These are phyloP conservation scores for Ramalina peruviana DNA, from an alignment of 495 filamentous ascomycete genomes.

Conservation along the genomic window DNA sequence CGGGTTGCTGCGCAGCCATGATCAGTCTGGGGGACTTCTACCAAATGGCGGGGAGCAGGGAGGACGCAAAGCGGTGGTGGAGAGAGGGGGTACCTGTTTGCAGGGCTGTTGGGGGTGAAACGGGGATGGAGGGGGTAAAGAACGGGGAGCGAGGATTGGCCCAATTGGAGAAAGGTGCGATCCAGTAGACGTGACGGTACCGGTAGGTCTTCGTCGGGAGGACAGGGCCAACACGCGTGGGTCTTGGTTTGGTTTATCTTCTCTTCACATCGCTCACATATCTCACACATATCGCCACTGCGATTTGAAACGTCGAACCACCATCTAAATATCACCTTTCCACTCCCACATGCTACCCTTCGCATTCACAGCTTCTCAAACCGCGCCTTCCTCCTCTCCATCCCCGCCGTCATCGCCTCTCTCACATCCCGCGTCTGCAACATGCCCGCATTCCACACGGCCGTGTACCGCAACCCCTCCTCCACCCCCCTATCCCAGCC, in stretches of 20 bases:
- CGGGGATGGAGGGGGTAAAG: conserved; percentile 48
- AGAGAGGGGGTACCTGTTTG: conserved; percentile 50
- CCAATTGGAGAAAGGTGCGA: conserved; percentile 24
- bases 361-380: conserved; percentile 67
- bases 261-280: too few relatives aligned
- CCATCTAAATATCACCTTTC: neutral
- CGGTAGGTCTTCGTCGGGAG: too few relatives aligned
- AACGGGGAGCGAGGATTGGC: conserved; percentile 45
- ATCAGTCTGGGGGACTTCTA: conserved; percentile 79
- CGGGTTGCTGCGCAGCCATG: conserved; percentile 70
- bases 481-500: conserved; percentile 62
- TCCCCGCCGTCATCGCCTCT: conserved; percentile 55
- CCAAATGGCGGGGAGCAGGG: conserved; percentile 46
- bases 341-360: neutral
- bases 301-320: too few relatives aligned
- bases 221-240: too few relatives aligned
- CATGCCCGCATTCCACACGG: conserved; percentile 72
- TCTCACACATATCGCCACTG: too few relatives aligned
- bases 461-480: conserved; percentile 73
- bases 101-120: conserved; percentile 46
- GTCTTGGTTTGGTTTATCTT: too few relatives aligned
- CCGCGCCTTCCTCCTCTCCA: conserved; percentile 65
- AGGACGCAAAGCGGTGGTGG: conserved; percentile 50
- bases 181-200: too few relatives aligned
- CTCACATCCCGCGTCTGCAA: conserved; percentile 71